A percentile compares a stretch with the other conserved stretches of the same genome.
Conservation (phyloP, 2,329 filamentous ascomycete species). For the Macrophomina phaseolina region DNA sequence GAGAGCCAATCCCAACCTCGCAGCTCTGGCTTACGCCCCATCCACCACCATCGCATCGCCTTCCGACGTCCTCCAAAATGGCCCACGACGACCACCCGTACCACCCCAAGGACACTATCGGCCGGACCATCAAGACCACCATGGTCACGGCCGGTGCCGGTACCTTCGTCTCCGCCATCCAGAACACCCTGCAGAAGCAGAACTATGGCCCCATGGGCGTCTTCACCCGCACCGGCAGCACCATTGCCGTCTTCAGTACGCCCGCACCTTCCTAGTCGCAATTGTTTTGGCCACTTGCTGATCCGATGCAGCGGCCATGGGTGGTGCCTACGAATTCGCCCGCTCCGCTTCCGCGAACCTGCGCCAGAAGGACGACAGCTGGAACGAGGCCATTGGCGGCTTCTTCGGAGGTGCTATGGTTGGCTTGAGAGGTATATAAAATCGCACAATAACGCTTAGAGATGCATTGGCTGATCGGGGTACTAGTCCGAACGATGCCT, state of each 20-base stretch:
- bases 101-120: slow-evolving; percentile 76
- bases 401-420: slow-evolving; percentile 76
- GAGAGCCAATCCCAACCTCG: slow-evolving; percentile 22
- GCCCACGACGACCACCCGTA: slow-evolving; percentile 53
- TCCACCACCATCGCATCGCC: slow-evolving; percentile 21
- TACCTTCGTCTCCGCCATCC: slow-evolving; percentile 75
- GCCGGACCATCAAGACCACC: slow-evolving; percentile 67
- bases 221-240: slow-evolving; percentile 77
- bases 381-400: slow-evolving; percentile 76
- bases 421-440: slow-evolving; percentile 70
- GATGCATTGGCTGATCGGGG: slow-evolving; percentile 24
- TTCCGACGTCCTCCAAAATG: slow-evolving; percentile 39
- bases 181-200: slow-evolving; percentile 83
- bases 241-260: slow-evolving; percentile 72
- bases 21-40: slow-evolving; percentile 11
- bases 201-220: slow-evolving; percentile 83
- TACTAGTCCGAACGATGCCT: slow-evolving; percentile 68
- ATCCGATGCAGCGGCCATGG: slow-evolving; percentile 65
- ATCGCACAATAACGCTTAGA: neutral
- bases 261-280: neutral
- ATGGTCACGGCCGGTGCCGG: slow-evolving; percentile 71
- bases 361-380: slow-evolving; percentile 80
- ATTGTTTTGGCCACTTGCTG: slow-evolving; percentile 36
- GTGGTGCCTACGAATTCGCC: slow-evolving; percentile 78
- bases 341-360: slow-evolving; percentile 81